Percentiles rank a stretch among this genome's conserved stretches.
These are phyloP conservation scores for Podaxis sp. DNA, from an alignment of 768 basidiomycete species.

Conservation along the genomic window DNA sequence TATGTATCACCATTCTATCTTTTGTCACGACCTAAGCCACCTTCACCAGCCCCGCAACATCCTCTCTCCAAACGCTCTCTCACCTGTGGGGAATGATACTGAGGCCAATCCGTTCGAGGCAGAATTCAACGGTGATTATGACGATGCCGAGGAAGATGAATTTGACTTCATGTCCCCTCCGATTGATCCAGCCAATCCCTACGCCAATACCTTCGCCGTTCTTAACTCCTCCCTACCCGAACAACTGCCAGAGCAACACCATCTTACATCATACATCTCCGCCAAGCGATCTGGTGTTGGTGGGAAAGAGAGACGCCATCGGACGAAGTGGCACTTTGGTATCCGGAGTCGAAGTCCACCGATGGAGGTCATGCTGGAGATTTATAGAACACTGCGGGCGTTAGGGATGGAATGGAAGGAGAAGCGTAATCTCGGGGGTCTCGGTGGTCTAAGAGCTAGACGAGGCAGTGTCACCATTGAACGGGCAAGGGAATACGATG, in stretches of 20 bases:
- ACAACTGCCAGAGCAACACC: conserved; percentile 59
- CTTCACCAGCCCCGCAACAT: conserved; percentile 61
- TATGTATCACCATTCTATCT: conserved; percentile 36
- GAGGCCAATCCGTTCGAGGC: conserved; percentile 81
- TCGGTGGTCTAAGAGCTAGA: conserved; percentile 52
- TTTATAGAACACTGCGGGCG: conserved; percentile 87
- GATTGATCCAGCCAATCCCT: conserved; percentile 14
- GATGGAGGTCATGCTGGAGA: conserved; percentile 99
- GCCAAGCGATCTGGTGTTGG: conserved; percentile 45
- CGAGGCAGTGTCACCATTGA: conserved; percentile 47
- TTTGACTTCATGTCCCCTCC: conserved; percentile 29
- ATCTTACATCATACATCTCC: conserved; percentile 66
- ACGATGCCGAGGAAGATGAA: conserved; percentile 40
- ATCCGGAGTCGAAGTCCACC: conserved; percentile 92
- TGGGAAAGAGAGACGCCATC: conserved; percentile 66
- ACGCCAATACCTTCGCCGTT: conserved; percentile 52
- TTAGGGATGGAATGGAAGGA: conserved; percentile 98
- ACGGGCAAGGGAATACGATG: conserved; percentile 61
- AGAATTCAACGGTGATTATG: conserved; percentile 67
- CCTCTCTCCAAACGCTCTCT: conserved; percentile 64
- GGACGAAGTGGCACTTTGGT: conserved; percentile 97
- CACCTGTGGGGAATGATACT: conserved; percentile 56
- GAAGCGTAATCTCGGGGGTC: conserved; percentile 74
- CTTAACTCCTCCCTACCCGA: conserved; percentile 82
- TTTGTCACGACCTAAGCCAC: conserved; percentile 10